Conservation (phyloP, 805 yeast genomes). For the Starmerella khaoyaiensis region DNA sequence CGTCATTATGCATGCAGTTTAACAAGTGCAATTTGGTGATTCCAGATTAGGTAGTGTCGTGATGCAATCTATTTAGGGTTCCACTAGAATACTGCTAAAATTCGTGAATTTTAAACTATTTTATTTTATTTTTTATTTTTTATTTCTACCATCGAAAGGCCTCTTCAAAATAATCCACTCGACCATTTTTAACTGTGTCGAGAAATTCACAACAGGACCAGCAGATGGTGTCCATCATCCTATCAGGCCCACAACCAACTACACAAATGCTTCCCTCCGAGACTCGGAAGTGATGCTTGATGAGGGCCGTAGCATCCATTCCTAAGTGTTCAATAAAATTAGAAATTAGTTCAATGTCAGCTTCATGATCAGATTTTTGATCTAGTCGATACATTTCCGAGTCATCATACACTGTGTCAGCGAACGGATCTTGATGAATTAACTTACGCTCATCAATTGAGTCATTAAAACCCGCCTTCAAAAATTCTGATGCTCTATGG, state of each 20-base stretch:
- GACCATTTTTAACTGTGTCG: slow-evolving; percentile 28
- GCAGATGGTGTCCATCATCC: slow-evolving; percentile 23
- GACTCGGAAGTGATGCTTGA: slow-evolving; percentile 5
- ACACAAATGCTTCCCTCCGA: slow-evolving; percentile 29
- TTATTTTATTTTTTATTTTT: too few species aligned
- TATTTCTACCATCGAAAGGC: slow-evolving; percentile 51
- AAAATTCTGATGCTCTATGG: background rate
- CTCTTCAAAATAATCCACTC: slow-evolving; percentile 60
- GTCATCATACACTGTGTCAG: slow-evolving; percentile 1
- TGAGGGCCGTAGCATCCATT: slow-evolving; percentile 12
- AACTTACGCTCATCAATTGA: slow-evolving; percentile 6
- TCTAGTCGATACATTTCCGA: background rate
- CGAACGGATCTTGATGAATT: slow-evolving; percentile 8
- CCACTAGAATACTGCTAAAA: too few species aligned
- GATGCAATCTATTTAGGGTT: too few species aligned
- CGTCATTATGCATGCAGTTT: too few species aligned
- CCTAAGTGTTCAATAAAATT: slow-evolving; percentile 9
- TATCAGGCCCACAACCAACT: slow-evolving; percentile 26
- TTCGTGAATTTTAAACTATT: too few species aligned
- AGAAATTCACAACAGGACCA: slow-evolving; percentile 15
- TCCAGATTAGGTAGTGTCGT: too few species aligned
- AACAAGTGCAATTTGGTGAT: too few species aligned
- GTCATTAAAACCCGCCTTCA: slow-evolving; percentile 14
- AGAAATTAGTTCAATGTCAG: background rate
- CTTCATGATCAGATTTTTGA: background rate